Percentiles rank a stretch among this genome's conserved stretches.
Evolutionary conservation across 306 rosid genomes (phyloP).

Genomic region (Potentilla sterilis): DNA sequence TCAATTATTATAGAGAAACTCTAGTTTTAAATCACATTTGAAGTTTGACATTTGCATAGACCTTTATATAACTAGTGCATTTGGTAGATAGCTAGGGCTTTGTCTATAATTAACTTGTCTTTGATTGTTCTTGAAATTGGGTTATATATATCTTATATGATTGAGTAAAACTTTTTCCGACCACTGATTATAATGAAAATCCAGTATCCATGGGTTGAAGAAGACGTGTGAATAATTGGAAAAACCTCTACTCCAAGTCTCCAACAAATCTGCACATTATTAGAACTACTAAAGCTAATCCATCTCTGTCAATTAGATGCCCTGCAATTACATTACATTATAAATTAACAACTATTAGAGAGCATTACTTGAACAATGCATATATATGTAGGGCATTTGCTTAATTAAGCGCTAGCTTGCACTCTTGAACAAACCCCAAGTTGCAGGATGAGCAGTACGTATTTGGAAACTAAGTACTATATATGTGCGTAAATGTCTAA

Average conservation of each 20-base stretch:
- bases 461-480: background rate
- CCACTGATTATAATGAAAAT: background rate
- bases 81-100: background rate
- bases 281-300: background rate
- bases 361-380: background rate
- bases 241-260: background rate
- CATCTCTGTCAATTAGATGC: background rate
- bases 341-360: background rate
- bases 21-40: background rate
- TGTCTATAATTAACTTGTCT: background rate
- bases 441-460: background rate
- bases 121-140: background rate
- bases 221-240: background rate
- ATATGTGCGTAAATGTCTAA: background rate
- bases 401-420: conserved; percentile 8
- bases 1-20: background rate
- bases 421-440: background rate
- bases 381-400: background rate
- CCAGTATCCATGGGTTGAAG: background rate
- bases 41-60: background rate
- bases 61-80: background rate
- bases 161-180: background rate
- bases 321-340: conserved; percentile 1
- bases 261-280: background rate
- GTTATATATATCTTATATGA: background rate